phyloP scores from a whole-genome alignment of 805 yeast species.

The Lachancea sp. region DNA sequence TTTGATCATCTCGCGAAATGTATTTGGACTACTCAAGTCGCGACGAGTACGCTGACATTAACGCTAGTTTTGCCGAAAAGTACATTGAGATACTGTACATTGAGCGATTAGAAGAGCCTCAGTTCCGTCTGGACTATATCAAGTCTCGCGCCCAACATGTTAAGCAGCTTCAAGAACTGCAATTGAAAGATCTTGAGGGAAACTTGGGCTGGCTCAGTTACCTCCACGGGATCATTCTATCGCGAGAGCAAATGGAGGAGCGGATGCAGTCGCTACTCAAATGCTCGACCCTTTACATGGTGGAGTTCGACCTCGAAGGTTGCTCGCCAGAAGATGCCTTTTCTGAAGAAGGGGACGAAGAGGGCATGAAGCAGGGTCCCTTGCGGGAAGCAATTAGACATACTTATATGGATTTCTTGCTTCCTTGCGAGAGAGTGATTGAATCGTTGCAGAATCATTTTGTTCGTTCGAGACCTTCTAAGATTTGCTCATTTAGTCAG shows the following conservation, averaged over 20 bases:
- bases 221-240: slow-evolving; percentile 13
- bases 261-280: slow-evolving; percentile 8
- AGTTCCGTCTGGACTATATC: slow-evolving; percentile 10
- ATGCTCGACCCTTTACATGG: slow-evolving; percentile 19
- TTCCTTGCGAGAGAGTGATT: slow-evolving; percentile 1
- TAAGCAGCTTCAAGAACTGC: slow-evolving; percentile 10
- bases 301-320: slow-evolving; percentile 9
- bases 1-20: slow-evolving; percentile 7
- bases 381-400: background rate
- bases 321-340: slow-evolving; percentile 3
- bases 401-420: slow-evolving; percentile 1
- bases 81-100: slow-evolving; percentile 14
- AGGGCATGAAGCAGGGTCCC: background rate
- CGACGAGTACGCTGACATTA: slow-evolving; percentile 15
- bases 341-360: background rate
- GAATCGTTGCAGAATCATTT: background rate
- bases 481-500: background rate
- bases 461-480: background rate
- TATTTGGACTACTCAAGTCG: slow-evolving; percentile 23
- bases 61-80: slow-evolving; percentile 15
- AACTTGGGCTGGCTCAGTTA: slow-evolving; percentile 12
- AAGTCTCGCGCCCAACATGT: slow-evolving; percentile 6
- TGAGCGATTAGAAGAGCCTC: slow-evolving; percentile 10
- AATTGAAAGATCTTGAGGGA: slow-evolving; percentile 11
- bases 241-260: slow-evolving; percentile 14